Base-by-base conservation (phyloP, 805 yeast species). In the Monosporozyma yasuniensis region DNA sequence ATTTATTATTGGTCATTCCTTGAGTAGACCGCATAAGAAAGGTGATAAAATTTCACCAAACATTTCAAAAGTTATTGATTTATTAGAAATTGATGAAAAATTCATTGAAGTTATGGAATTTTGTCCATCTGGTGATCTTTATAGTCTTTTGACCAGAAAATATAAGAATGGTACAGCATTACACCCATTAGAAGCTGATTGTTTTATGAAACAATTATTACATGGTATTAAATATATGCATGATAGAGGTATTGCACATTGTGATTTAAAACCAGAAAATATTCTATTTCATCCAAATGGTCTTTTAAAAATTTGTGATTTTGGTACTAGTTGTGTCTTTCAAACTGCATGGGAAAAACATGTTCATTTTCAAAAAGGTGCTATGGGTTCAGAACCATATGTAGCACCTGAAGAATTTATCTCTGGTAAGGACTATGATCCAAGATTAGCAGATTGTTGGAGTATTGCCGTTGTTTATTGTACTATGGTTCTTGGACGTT, bases 71-170 rank as follows among this genome's bases (percentile, higher is more conserved):
- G 83, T 91, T 2, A 75, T 86, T 47, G 97, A 89, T 67, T 70
- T 89, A 49, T 79, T 90, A 87, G 79, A 80, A 55, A 51, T 55
- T 16, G 83, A 87, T 70, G 79, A 87, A 65, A 75, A 84, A 54
- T 83, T 83, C 70, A 79, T 85, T 49, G 96, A 91, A 68, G 88
- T 91, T 46, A 85, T 91, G 95, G 98, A 91, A 69, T 90, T 81
- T 64, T 88, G 96, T 59, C 86, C 95, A 3, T 85, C 87, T 47
- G 93, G 93, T 38, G 93, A 84, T 63, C 66, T 84, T 22, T 84
- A 81, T 61, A 72, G 85, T 1, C 68, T 64, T 14, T 49, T 83
- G 37, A 77, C 84, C 47, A 66, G 79, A 27, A 53, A 56, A 30
- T 69, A 76, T 1, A 69, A 78, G 46, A 76, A 79, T 7, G 74